A percentile compares a stretch with the other conserved stretches of the same genome.
These are phyloP conservation scores for Colletotrichum lindemuthianum DNA, from an alignment of 2,329 filamentous ascomycete species.

Conservation along the genomic window DNA sequence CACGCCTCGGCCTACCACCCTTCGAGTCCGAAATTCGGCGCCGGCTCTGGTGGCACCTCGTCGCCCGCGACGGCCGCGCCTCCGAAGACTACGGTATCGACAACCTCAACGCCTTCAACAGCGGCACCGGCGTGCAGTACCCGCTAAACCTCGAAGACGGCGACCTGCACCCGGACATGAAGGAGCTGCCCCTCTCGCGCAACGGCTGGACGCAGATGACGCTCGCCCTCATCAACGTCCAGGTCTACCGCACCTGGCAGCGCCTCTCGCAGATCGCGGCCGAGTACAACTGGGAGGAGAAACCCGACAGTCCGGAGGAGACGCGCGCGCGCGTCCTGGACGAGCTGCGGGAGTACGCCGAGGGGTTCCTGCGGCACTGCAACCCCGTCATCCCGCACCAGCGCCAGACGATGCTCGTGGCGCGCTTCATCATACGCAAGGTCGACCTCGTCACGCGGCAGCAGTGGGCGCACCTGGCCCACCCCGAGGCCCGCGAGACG, in stretches of 20 bases:
- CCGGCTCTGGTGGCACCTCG: constrained; percentile 65
- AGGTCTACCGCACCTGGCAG: constrained; percentile 50
- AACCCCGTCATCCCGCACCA: constrained; percentile 63
- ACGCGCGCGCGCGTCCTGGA: constrained; percentile 53
- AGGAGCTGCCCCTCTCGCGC: constrained; percentile 56
- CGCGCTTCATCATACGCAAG: constrained; percentile 46
- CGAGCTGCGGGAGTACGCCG: constrained; percentile 54
- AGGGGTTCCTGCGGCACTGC: constrained; percentile 58
- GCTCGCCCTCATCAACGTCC: constrained; percentile 62
- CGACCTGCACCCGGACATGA: constrained; percentile 60
- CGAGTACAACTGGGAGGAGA: constrained; percentile 26
- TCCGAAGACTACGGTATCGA: constrained; percentile 66
- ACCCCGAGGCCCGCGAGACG: constrained; percentile 35
- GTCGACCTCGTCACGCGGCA: constrained; percentile 47
- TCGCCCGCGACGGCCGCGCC: constrained; percentile 61
- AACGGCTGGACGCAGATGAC: constrained; percentile 68
- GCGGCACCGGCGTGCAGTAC: constrained; percentile 60
- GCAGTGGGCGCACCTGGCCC: constrained; percentile 39
- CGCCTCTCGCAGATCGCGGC: constrained; percentile 38
- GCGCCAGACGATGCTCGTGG: constrained; percentile 42
- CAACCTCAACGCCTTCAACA: constrained; percentile 25
- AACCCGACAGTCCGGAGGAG: constrained; percentile 32
- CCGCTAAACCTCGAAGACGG: constrained; percentile 66
- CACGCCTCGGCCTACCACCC: constrained; percentile 42
- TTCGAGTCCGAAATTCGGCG: constrained; percentile 66